A percentile compares a stretch with the other conserved stretches of the same genome.
Conservation (phyloP, 1,284 basidiomycete genomes). For the Ustilago curta region DNA sequence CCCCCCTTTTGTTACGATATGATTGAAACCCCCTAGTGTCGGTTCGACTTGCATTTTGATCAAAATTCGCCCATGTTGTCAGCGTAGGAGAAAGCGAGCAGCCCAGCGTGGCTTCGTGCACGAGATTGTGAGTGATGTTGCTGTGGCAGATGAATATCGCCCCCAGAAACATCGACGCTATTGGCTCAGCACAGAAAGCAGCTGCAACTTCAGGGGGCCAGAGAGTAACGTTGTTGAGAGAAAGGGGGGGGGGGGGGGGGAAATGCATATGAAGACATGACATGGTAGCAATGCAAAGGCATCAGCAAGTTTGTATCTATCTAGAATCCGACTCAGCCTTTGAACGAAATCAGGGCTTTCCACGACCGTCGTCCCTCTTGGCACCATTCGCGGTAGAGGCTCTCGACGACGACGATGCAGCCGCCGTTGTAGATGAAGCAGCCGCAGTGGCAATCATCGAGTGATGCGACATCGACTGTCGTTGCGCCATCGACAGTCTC, state of each 20-base stretch:
- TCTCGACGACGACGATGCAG: conserved; percentile 8
- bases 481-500: conserved; percentile 34
- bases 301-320: neutral
- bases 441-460: neutral
- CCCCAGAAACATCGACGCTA: neutral
- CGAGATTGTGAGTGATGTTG: no score
- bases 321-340: no score
- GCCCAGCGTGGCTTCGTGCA: no score
- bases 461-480: conserved; percentile 31
- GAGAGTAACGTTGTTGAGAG: neutral
- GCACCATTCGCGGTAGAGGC: neutral
- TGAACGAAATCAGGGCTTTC: conserved; percentile 13
- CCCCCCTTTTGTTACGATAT: no score
- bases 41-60: no score
- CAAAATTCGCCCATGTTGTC: no score
- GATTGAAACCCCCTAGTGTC: no score
- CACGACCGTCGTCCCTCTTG: conserved; percentile 23
- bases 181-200: neutral
- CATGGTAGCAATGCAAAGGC: conserved; percentile 5
- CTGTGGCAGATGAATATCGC: no score
- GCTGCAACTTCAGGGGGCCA: neutral
- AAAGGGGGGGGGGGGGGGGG: neutral
- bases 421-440: neutral
- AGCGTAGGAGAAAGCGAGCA: no score
- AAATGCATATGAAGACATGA: neutral